Base-by-base conservation (phyloP, 495 filamentous ascomycete species). In the Daldinia loculata region DNA sequence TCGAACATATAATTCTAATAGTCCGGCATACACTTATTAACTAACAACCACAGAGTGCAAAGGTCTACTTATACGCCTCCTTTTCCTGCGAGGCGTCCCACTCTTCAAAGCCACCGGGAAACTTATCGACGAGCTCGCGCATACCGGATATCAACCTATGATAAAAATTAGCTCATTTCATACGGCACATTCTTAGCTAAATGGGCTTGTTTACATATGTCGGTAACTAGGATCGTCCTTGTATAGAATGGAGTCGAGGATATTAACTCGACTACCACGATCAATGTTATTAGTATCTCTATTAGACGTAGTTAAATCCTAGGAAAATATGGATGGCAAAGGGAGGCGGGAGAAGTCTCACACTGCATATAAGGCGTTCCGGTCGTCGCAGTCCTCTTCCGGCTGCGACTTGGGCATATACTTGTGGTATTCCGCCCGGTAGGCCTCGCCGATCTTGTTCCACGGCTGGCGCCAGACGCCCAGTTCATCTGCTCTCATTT, bases 361-460 rank as follows among this genome's bases (percentile, higher is more conserved):
- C 67, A 69, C 22, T 6, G 67, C 69, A 43, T 79, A 79, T 52
- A 79, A 64, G 6, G 61, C 36, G 52, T 78, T 76, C 9, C 77
- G 64, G 51, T 75, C 76, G 29, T 79, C 76, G 26, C 67, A 78
- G 27, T 79, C 77, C 12, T 78, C 76, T 38, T 66, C 66, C 15
- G 74, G 75, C 58, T 63, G 53, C 27, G 69, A 63, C 34, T 59
- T 51, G 11, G 51, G 61, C n/a, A 72, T 70, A 36, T 75, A 62
- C 52, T 56, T 70, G 24, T 65, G 52, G 19, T 76, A 78, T 53
- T 67, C 66, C 22, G 38, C 27, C 9, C 64, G 55, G 19, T 76
- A 76, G 22, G 50, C 17, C 17, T 30, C 26, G 56, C 50, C 52
- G 19, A 72, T 56, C 19, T 69, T 39, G 41, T 72, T 72, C 70